Conservation (phyloP, 2,329 filamentous ascomycete genomes). For the Aspergillus fumigatiaffinis region DNA sequence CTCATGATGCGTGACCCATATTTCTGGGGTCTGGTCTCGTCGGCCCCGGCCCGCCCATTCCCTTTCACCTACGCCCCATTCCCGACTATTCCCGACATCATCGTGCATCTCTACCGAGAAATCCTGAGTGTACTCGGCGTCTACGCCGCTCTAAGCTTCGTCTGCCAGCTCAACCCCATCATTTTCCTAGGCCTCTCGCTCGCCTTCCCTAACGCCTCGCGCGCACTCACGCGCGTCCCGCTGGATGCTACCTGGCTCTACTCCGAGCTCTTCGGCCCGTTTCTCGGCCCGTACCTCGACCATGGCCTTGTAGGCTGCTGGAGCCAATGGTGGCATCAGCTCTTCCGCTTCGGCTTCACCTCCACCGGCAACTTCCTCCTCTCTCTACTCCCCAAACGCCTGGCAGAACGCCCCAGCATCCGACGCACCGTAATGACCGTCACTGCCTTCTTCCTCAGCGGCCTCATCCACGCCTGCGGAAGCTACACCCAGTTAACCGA, state of each 20-base stretch:
- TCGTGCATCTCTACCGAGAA: conserved; percentile 56
- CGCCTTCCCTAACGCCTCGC: conserved; percentile 50
- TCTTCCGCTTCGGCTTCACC: conserved; percentile 63
- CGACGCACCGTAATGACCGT: conserved; percentile 23
- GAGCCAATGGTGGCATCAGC: conserved; percentile 88
- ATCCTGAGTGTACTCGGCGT: conserved; percentile 55
- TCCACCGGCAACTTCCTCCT: conserved; percentile 37
- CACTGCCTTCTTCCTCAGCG: conserved; percentile 33
- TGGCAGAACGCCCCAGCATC: conserved; percentile 12
- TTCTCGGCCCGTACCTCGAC: conserved; percentile 43
- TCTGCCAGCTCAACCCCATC: conserved; percentile 60
- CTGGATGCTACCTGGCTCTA: conserved; percentile 61
- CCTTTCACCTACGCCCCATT: conserved; percentile 42
- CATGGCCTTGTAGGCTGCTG: conserved; percentile 76
- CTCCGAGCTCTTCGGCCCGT: conserved; percentile 53
- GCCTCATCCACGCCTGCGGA: conserved; percentile 63
- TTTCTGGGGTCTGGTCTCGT: conserved; percentile 59
- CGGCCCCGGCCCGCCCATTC: conserved; percentile 39
- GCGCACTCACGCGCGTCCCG: conserved; percentile 57
- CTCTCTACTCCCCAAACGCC: conserved; percentile 22
- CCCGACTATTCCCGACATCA: conserved; percentile 25
- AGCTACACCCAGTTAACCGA: conserved; percentile 63
- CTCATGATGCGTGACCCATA: conserved; percentile 73
- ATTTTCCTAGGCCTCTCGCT: conserved; percentile 53
- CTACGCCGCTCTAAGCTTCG: conserved; percentile 56